Percentiles rank a stretch among this genome's conserved stretches.
These are phyloP conservation scores for Phaseolus lunatus DNA, from an alignment of 306 rosid species.

Conservation along the genomic window DNA sequence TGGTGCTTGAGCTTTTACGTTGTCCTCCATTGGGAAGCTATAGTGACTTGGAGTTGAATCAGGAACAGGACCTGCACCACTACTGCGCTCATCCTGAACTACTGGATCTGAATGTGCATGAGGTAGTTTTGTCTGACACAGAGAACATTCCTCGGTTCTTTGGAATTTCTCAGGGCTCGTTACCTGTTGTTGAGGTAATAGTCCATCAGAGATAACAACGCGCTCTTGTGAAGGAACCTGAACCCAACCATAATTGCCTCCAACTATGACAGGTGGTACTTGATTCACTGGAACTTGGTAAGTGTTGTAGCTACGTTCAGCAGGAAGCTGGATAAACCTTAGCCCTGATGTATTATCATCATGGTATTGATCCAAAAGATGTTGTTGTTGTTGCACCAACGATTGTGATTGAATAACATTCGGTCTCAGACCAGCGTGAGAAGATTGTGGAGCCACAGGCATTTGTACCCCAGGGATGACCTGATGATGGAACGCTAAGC, in stretches of 20 bases:
- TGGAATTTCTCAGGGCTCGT: constrained; percentile 54
- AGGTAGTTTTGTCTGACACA: constrained; percentile 83
- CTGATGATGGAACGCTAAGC: constrained; percentile 60
- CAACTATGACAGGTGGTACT: constrained; percentile 56
- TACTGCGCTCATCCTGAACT: constrained; percentile 60
- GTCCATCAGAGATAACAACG: constrained; percentile 60
- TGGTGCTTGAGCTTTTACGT: constrained; percentile 54
- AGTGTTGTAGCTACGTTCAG: constrained; percentile 66
- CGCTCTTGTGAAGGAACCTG: constrained; percentile 67
- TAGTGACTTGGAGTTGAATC: constrained; percentile 57
- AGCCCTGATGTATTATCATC: constrained; percentile 65
- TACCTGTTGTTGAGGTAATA: constrained; percentile 63
- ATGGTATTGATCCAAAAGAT: constrained; percentile 60
- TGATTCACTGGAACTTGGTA: constrained; percentile 67
- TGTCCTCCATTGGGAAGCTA: constrained; percentile 65
- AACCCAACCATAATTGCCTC: constrained; percentile 73
- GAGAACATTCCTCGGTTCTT: constrained; percentile 64
- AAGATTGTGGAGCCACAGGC: constrained; percentile 61
- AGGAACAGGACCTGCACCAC: constrained; percentile 51
- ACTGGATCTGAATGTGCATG: constrained; percentile 85
- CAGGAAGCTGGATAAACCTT: constrained; percentile 70
- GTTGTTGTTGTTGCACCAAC: constrained; percentile 62
- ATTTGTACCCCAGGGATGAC: constrained; percentile 62
- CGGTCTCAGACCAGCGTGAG: constrained; percentile 60
- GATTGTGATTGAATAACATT: constrained; percentile 62